phyloP scores from a whole-genome alignment of 495 filamentous ascomycete genomes.

The Aspergillus ostianus region DNA sequence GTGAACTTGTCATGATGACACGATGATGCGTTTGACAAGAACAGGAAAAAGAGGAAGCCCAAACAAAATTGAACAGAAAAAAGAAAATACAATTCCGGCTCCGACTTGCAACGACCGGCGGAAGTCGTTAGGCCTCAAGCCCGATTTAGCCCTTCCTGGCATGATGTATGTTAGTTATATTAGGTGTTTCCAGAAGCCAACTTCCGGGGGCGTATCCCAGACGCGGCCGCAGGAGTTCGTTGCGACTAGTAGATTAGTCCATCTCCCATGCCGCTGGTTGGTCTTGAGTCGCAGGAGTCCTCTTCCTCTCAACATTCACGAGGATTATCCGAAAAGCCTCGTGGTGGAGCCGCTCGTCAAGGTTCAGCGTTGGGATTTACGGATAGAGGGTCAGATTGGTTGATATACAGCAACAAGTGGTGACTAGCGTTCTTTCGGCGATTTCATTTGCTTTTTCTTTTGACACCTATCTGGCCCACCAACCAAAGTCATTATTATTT shows the following conservation, averaged over 20 bases:
- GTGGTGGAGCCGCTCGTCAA: neutral
- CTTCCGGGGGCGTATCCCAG: constrained; percentile 1
- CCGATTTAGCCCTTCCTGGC: constrained; percentile 18
- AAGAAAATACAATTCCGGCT: neutral
- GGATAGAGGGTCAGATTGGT: neutral
- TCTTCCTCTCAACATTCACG: neutral
- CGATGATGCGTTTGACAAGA: neutral
- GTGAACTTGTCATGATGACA: neutral
- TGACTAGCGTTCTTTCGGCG: neutral
- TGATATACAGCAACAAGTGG: neutral
- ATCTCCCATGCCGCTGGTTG: neutral
- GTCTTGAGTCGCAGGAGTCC: neutral
- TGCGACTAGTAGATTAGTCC: neutral
- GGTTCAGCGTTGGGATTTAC: neutral
- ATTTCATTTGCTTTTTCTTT: constrained; percentile 11
- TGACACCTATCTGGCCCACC: constrained; percentile 22
- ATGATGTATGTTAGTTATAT: neutral
- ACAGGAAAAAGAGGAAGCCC: neutral
- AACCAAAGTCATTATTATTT: neutral
- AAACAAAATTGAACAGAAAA: too few relatives aligned
- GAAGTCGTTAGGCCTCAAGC: neutral
- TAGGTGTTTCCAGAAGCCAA: constrained; percentile 14
- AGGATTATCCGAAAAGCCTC: neutral
- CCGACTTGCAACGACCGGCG: neutral
- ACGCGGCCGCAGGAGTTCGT: neutral